Evolutionary conservation across 2,329 filamentous ascomycete genomes (phyloP), one percentile per base, ranked within the genome.

Genomic region (Orbilia quercus): DNA sequence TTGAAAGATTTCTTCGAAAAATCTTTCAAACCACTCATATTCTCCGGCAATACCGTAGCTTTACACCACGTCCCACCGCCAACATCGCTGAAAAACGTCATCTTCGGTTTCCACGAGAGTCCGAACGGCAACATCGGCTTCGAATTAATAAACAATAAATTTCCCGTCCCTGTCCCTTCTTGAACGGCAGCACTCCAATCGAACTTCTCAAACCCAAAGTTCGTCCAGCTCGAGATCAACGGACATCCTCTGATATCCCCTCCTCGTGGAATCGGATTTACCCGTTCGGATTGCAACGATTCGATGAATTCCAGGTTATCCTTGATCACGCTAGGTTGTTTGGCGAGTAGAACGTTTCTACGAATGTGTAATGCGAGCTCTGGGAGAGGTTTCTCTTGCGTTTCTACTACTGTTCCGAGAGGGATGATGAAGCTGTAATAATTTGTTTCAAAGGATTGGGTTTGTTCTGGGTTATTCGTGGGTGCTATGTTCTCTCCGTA

Each of bases 51-150:
- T 22, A 57, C 40, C 57, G 62, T 70, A 7, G 44, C 36, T n/a
- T 70, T 57, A 7, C 55, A 62, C 65, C 65, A 70, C 7, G 62
- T 45, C 1, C 65, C 65, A 31, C 65, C 65, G 14, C 50, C 25
- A 0, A 48, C 5, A 44, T 70, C 65, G 18, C 47, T 59, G 14
- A 70, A 63, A 7, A 63, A 55, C 2, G 48, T 25, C 18, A 70
- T 6, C 20, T 57, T 70, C 5, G 65, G 57, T 12, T 70, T 70
- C 65, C 55, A 57, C 22, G 1, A 31, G 7, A 70, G 55, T 14
- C 63, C 57, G 5, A 70, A 2, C 0, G 65, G 65, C 3, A 70
- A 23, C 12, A 63, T 11, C 18, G 62, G 50, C 1, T 57, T 40
- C 12, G 65, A 44, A 20, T 57, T 57, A 20, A 55, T 70, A 12